Evolutionary conservation across 2,329 filamentous ascomycete species (phyloP), one percentile per base, ranked within the genome.

Genomic region (Magnaporthiopsis rhizophila): DNA sequence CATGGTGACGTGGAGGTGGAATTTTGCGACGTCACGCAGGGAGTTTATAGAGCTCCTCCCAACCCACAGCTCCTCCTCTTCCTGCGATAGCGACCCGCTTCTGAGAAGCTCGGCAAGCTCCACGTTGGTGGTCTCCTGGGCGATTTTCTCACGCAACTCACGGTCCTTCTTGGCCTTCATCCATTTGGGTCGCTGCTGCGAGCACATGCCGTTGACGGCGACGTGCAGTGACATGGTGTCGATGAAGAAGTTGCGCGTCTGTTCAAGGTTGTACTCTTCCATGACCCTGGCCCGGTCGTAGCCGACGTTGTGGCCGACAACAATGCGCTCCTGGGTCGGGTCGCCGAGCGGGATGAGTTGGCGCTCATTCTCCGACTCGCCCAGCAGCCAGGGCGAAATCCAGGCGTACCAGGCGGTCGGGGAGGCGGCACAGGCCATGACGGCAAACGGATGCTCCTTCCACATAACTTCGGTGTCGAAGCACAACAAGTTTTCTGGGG

Each of bases 191-290:
- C 95, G 86, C 75, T 99, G 95, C 68, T 90, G 89, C 28, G 95
- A 98, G 76, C 95, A 99, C 95, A 99, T 99, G 67, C 95, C 95
- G 73, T 99, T 99, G 30, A 97, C 94, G 2, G 96, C 96, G 9
- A 97, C 94, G 74, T 99, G 95, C 26, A 99, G 80, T 1, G 94
- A 98, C 95, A 99, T 99, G 36, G 95, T 99, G 74, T 99, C 95
- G 62, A 99, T 77, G 73, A 97, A 99, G 58, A 86, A 89, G 69
- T 92, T 98, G 56, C 87, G 86, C 0, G 91, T 89, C 74, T 97
- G 94, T 64, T 86, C 81, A 57, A 98, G 76, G 71, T 88, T 84
- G 74, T 99, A 99, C 74, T 99, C 95, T 73, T 99, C 95, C 26
- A 88, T 77, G 64, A 97, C 86, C 50, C 96, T 85, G 21, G 94